Base-by-base conservation (phyloP, 495 filamentous ascomycete genomes). In the Staphylotrichum tortipilum region DNA sequence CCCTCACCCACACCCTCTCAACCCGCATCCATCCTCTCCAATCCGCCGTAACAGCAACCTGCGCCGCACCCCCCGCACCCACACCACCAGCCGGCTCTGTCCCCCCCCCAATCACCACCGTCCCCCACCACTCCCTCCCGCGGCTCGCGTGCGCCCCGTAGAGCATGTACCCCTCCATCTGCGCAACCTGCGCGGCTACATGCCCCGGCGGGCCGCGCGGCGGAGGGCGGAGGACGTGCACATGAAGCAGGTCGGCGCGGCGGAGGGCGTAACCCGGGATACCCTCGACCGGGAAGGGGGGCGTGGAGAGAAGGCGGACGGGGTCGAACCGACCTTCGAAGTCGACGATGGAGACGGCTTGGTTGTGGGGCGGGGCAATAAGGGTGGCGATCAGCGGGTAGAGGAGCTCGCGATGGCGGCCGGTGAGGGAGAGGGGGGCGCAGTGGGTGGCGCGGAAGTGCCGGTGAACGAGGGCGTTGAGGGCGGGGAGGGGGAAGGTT, bases 261-360 rank as follows among this genome's bases (percentile, higher is more conserved):
- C 33, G 42, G 10, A 57, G 36, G 7, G 36, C n/a, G n/a, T 14
- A 15, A 34, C 12, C 7, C 12, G 11, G 26, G 30, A 9, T n/a
- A n/a, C 18, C 17, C 14, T 35, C 30, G 19, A 35, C n/a, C n/a
- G n/a, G n/a, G n/a, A n/a, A 17, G 2, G 43, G 48, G 1, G 7
- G 1, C 6, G 57, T 47, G 5, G 54, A 31, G 2, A 65, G 50
- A 4, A 92, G 71, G 10, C 81, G 74, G 12, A 74, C 61, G 10
- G 80, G 70, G 26, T 82, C 78, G 53, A 94, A 89, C 0, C 76
- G 75, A 34, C 74, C 72, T 36, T 87, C 82, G 0, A 81, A 71
- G 55, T 95, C 89, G 21, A 95, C 58, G 24, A 89, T 68, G 4
- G 84, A 73, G 3, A 90, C 74, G 2, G 85, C 74, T 15, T 78